Evolutionary conservation across 1,284 basidiomycete genomes (phyloP), one percentile per base, ranked within the genome.

Genomic region (Austroboletus novae-zelandiae): DNA sequence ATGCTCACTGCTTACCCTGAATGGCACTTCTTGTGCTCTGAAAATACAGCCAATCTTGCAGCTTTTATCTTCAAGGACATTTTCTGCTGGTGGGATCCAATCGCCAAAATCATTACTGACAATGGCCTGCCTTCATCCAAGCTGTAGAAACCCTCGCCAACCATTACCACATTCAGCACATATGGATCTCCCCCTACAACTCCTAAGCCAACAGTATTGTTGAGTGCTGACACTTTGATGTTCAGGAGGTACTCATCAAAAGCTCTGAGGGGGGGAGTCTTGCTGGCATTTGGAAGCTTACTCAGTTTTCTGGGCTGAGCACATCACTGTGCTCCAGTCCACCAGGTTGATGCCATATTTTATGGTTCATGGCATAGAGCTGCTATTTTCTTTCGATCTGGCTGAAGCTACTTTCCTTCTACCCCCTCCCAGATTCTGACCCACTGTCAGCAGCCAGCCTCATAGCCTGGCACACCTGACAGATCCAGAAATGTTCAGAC

Each of bases 121-220:
- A 58, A 54, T 14, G 35, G 51, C 18, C 31, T 6, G 5, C 68
- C 0, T 70, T n/a, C n/a, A n/a, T n/a, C n/a, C n/a, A n/a, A n/a
- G n/a, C n/a, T n/a, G n/a, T n/a, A n/a, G n/a, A n/a, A 0, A 52
- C 63, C 15, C 60, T 78, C 0, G 53, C 53, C 0, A 51, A 67
- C 9, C 55, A 61, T 2, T 78, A 75, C 45, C 40, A 61, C 4
- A 69, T 79, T 11, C 40, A 53, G 0, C 69, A 75, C 34, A 75
- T 80, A 30, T 43, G 62, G 0, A 76, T 79, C 10, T 74, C 70
- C 0, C 63, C 62, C 0, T 79, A 79, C 51, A 79, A 79, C 50
- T 77, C 72, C 0, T 62, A 61, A 4, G 70, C 68, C 15, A 13
- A n/a, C n/a, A n/a, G n/a, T n/a, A n/a, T n/a, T n/a, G n/a, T n/a